A percentile compares a stretch with the other conserved stretches of the same genome.
Conservation (phyloP, 352 stramenopile genomes). For the Phytopythium mirpurense region DNA sequence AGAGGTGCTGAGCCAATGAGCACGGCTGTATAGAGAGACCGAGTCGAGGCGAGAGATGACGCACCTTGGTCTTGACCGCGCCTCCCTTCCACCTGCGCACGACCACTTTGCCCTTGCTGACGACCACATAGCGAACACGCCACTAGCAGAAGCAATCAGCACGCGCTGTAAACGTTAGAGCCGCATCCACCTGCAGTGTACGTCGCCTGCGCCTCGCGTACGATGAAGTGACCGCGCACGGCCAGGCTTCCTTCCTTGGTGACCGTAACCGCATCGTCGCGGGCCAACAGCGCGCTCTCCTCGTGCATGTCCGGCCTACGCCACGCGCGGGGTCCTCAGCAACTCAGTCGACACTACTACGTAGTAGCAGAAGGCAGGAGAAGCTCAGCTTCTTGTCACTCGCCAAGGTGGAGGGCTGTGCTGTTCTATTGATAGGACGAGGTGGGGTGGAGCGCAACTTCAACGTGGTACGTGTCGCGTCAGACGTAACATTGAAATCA, state of each 20-base stretch:
- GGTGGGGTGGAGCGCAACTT: neutral
- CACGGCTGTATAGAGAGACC: too few relatives aligned
- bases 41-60: neutral
- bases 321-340: too few relatives aligned
- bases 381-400: too few relatives aligned
- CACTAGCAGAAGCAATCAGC: constrained; percentile 27
- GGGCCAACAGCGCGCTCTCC: neutral
- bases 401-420: too few relatives aligned
- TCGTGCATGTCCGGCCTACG: neutral
- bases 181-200: too few relatives aligned
- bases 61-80: constrained; percentile 57
- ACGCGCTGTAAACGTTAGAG: neutral
- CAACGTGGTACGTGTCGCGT: neutral
- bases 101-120: constrained; percentile 40
- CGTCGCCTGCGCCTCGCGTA: too few relatives aligned
- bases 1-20: too few relatives aligned
- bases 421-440: neutral
- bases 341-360: too few relatives aligned
- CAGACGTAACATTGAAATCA: neutral
- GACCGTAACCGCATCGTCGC: neutral
- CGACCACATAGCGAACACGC: constrained; percentile 57
- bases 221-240: constrained; percentile 63
- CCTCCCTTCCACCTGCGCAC: constrained; percentile 40
- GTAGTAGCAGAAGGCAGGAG: too few relatives aligned
- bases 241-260: constrained; percentile 60